Conservation (phyloP, 805 yeast genomes). For the Candida nemodendra region DNA sequence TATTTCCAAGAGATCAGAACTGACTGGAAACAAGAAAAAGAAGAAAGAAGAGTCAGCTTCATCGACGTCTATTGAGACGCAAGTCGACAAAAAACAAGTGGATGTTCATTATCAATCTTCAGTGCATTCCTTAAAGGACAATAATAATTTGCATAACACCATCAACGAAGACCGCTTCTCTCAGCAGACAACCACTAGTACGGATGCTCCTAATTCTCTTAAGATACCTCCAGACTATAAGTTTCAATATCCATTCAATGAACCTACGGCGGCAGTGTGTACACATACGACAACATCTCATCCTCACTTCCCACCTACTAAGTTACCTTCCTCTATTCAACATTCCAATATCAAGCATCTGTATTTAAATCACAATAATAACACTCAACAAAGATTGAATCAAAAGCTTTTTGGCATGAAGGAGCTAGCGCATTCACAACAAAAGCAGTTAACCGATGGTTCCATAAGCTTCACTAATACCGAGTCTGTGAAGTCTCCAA, state of each 20-base stretch:
- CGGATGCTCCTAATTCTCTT: too few species aligned
- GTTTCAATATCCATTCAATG: conserved; percentile 10
- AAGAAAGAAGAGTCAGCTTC: too few species aligned
- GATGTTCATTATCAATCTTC: too few species aligned
- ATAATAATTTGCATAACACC: not conserved
- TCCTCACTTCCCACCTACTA: conserved; percentile 30
- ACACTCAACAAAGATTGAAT: conserved; percentile 10
- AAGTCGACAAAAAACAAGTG: not conserved
- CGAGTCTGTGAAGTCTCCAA: not conserved
- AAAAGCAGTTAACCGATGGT: too few species aligned
- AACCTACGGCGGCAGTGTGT: not conserved
- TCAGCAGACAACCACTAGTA: too few species aligned
- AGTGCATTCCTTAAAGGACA: too few species aligned
- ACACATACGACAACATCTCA: conserved; percentile 15
- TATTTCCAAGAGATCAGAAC: conserved; percentile 29
- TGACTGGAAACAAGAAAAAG: conserved; percentile 13
- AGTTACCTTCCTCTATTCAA: conserved; percentile 22
- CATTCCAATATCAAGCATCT: conserved; percentile 17
- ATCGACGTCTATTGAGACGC: not conserved
- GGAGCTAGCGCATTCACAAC: conserved; percentile 10
- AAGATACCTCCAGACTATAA: conserved; percentile 15
- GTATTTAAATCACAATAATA: conserved; percentile 6
- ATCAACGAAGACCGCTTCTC: not conserved
- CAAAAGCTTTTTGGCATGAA: conserved; percentile 10
- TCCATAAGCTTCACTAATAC: conserved; percentile 1